Evolutionary conservation across 192 early-diverging fungal species (phyloP).

Genomic region (Chytriomyces sp.): DNA sequence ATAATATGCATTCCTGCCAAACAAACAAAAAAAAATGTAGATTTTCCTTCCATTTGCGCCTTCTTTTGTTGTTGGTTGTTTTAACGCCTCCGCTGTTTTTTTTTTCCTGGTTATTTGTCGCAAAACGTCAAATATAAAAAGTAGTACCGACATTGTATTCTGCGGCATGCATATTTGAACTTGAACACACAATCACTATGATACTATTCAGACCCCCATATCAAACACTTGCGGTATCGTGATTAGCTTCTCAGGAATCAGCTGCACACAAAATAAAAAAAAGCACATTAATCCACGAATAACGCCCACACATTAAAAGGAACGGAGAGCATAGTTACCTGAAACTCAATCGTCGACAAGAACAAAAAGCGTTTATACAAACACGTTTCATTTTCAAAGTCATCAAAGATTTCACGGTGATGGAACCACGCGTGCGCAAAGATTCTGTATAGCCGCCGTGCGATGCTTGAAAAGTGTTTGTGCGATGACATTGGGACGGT

Average conservation of each 20-base stretch:
- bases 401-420: slow-evolving; percentile 86
- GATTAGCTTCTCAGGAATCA: slow-evolving; percentile 72
- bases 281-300: not conserved
- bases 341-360: slow-evolving; percentile 63
- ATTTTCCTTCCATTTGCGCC: not conserved
- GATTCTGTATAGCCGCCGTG: slow-evolving; percentile 91
- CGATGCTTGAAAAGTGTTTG: slow-evolving; percentile 89
- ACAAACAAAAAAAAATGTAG: not conserved
- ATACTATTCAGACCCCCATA: slow-evolving; percentile 10
- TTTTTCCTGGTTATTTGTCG: too few species aligned
- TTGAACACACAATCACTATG: not conserved
- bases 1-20: not conserved
- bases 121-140: not conserved
- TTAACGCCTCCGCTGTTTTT: too few species aligned
- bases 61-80: too few species aligned
- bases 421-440: slow-evolving; percentile 96
- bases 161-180: not conserved
- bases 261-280: slow-evolving; percentile 15
- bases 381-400: slow-evolving; percentile 78
- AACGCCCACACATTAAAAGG: too few species aligned
- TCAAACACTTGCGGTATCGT: slow-evolving; percentile 63
- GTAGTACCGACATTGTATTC: not conserved
- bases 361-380: slow-evolving; percentile 77
- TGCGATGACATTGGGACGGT: slow-evolving; percentile 66
- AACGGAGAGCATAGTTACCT: too few species aligned